Evolutionary conservation across 192 early-diverging fungal genomes (phyloP).

Genomic region (Allomyces arbusculus): DNA sequence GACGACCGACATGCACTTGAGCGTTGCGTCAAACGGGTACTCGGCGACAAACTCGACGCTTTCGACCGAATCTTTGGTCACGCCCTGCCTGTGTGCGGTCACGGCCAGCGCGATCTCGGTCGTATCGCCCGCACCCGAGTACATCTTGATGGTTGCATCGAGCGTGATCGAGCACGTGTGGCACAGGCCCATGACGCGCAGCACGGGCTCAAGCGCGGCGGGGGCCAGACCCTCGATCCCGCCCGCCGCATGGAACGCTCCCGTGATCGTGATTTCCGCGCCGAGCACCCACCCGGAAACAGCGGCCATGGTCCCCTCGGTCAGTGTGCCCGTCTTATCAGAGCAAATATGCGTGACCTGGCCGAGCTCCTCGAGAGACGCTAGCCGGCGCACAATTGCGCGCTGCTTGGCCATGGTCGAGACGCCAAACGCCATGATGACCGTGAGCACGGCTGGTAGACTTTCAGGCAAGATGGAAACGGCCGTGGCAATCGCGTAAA

Average conservation of each 20-base stretch:
- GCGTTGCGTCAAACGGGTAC: constrained; percentile 50
- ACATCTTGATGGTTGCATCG: constrained; percentile 26
- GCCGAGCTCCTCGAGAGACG: constrained; percentile 85
- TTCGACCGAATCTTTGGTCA: constrained; percentile 37
- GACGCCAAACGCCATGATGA: constrained; percentile 92
- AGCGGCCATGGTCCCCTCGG: constrained; percentile 92
- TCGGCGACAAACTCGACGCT: constrained; percentile 38
- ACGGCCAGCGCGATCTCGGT: constrained; percentile 86
- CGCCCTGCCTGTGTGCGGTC: constrained; percentile 62
- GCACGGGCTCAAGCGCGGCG: constrained; percentile 7
- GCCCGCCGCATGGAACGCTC: constrained; percentile 4
- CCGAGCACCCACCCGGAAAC: constrained; percentile 57
- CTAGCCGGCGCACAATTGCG: constrained; percentile 77
- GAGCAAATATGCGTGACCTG: constrained; percentile 93
- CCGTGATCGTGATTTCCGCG: constrained; percentile 28
- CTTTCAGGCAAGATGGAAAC: constrained; percentile 96
- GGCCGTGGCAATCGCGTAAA: constrained; percentile 70
- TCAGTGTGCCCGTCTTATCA: constrained; percentile 89
- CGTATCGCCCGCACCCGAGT: constrained; percentile 68
- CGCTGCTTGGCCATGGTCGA: constrained; percentile 68
- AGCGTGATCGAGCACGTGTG: constrained; percentile 49
- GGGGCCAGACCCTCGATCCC: constrained; percentile 16
- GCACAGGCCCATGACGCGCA: constrained; percentile 58
- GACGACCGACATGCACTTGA: constrained; percentile 84
- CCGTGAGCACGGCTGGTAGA: constrained; percentile 83